Base-by-base conservation (phyloP, 2,329 filamentous ascomycete genomes). In the Chaetomium globosum region DNA sequence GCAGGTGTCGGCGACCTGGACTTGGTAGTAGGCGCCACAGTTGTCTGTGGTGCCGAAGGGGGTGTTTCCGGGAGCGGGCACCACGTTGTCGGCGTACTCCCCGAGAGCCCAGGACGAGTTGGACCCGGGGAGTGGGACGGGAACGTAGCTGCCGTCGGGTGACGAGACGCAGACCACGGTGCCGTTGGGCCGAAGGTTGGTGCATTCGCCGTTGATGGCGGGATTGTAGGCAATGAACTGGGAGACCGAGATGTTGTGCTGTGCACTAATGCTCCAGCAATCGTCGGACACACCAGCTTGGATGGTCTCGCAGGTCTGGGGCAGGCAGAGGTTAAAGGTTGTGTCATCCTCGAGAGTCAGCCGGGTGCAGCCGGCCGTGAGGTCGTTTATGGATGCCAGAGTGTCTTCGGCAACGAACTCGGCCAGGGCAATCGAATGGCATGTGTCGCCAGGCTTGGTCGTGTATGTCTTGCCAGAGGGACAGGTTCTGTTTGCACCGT, bases 1-100 rank as follows among this genome's bases (percentile, higher is more conserved):
- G 48, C 58, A 60, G 2, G 58, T 60, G 58, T 60, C 58, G 58
- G 58, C 58, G 21, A 21, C 19, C 48, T 60, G 58, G 46, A 60
- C 58, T 48, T 60, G 46, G 58, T 60, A 60, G 21, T 60, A 60
- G 31, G 46, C 58, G 21, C 58, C 58, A 12, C 58, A 60, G 8
- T 23, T 21, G 30, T 6, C 5, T 13, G 58, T 60, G 6, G 58
- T 60, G 12, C 58, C 58, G 7, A 60, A 60, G 31, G 58, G 19
- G 30, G 48, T 52, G 48, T n/a, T 60, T 48, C 58, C 58, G 2
- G 58, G 58, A 2, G 58, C 58, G 1, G 58, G 46, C 46, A 60
- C 58, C 12, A 28, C 13, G 6, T 8, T 10, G 5, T 60, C 48
- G 58, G 58, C 58, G 21, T 60, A 60, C 48, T 60, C 58, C 23